A percentile compares a stretch with the other conserved stretches of the same genome.
phyloP scores from a whole-genome alignment of 176 grass and related monocot genomes.

The Phoenix dactylifera region DNA sequence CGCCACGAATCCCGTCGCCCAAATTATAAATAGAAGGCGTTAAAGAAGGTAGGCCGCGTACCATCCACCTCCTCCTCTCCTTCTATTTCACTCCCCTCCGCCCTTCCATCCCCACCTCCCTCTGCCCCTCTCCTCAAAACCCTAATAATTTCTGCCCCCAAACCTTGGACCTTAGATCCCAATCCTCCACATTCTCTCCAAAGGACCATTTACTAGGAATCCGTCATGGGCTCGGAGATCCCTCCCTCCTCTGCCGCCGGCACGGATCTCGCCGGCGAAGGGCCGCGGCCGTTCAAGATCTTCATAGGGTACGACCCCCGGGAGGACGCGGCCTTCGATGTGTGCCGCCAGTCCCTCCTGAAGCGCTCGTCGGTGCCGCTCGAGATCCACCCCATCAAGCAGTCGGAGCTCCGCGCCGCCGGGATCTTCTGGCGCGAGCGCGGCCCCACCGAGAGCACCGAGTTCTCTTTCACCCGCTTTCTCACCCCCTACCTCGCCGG shows the following conservation, averaged over 20 bases:
- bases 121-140: no score
- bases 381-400: slow-evolving; percentile 47
- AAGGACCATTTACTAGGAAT: no score
- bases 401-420: slow-evolving; percentile 48
- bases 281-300: slow-evolving; percentile 39
- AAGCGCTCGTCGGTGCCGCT: slow-evolving; percentile 55
- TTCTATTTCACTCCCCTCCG: no score
- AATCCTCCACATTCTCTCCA: no score
- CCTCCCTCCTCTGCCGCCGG: neutral
- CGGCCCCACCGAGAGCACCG: slow-evolving; percentile 65
- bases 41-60: no score
- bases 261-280: neutral
- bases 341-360: slow-evolving; percentile 72
- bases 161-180: no score
- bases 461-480: slow-evolving; percentile 97
- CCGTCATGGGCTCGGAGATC: no score
- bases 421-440: slow-evolving; percentile 59
- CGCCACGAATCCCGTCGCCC: no score
- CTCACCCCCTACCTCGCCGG: slow-evolving; percentile 66
- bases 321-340: slow-evolving; percentile 71
- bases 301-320: slow-evolving; percentile 88
- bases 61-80: no score
- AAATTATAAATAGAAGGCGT: no score
- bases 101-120: no score
- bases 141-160: no score